Percentiles rank a stretch among this genome's conserved stretches.
Evolutionary conservation across 257 asterid species (phyloP).

Genomic region (Dorcoceras hygrometricum): DNA sequence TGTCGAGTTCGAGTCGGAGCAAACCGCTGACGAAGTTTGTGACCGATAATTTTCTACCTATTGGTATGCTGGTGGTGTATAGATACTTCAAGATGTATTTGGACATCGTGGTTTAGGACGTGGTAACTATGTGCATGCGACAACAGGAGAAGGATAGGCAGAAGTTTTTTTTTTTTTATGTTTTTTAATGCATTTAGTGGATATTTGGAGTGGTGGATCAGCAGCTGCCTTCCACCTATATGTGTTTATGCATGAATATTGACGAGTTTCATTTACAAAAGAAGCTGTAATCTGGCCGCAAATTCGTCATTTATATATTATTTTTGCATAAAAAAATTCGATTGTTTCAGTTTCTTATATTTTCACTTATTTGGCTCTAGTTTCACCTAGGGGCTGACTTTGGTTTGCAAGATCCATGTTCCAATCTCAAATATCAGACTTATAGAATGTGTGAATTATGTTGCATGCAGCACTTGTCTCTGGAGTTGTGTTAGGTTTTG

Average conservation of each 20-base stretch:
- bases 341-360: background rate
- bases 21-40: constrained; percentile 47
- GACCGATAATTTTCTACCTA: constrained; percentile 68
- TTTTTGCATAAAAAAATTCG: background rate
- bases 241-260: background rate
- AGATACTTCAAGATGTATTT: background rate
- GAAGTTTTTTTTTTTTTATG: too few relatives aligned
- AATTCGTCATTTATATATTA: too few relatives aligned
- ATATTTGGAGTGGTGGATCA: background rate
- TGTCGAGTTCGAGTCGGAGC: constrained; percentile 37
- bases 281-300: too few relatives aligned
- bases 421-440: constrained; percentile 19
- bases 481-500: constrained; percentile 82
- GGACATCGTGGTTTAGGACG: background rate
- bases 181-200: background rate
- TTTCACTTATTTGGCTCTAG: constrained; percentile 1
- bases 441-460: background rate
- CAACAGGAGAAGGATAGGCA: too few relatives aligned
- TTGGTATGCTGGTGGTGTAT: constrained; percentile 41
- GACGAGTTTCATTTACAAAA: background rate
- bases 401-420: constrained; percentile 3
- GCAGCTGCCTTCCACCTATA: too few relatives aligned
- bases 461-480: constrained; percentile 67
- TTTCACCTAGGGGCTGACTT: constrained; percentile 5
- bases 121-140: constrained; percentile 1